phyloP scores from a whole-genome alignment of 208 protist genomes.

The Strigomonas galati region DNA sequence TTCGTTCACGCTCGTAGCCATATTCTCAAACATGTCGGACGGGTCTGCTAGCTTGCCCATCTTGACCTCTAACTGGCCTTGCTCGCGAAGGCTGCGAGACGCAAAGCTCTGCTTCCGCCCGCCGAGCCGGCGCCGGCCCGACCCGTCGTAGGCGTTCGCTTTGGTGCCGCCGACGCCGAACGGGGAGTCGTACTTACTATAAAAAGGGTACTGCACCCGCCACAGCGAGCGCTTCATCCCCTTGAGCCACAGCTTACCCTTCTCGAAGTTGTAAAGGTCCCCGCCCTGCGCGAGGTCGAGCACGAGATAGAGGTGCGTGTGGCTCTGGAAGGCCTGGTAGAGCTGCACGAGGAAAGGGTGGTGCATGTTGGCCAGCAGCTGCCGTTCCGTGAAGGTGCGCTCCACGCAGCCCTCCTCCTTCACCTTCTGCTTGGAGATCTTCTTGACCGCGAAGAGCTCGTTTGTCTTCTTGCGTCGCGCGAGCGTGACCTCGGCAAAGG shows the following conservation, averaged over 20 bases:
- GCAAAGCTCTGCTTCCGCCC: too few relatives aligned
- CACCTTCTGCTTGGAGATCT: constrained; percentile 84
- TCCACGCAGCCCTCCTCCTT: constrained; percentile 73
- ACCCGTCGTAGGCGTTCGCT: too few relatives aligned
- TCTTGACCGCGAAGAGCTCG: constrained; percentile 83
- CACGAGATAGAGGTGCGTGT: constrained; percentile 78
- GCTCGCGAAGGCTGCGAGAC: background rate
- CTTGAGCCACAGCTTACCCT: constrained; percentile 60
- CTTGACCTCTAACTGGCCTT: background rate
- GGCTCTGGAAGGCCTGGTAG: constrained; percentile 82
- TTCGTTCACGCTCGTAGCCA: too few relatives aligned
- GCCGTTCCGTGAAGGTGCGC: constrained; percentile 84
- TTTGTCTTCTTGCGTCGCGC: constrained; percentile 60
- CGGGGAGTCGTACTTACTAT: background rate
- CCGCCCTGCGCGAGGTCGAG: constrained; percentile 84
- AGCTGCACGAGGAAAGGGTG: constrained; percentile 83
- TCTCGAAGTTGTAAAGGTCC: constrained; percentile 73
- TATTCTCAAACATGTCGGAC: background rate
- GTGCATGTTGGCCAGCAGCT: constrained; percentile 66
- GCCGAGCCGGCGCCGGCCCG: background rate
- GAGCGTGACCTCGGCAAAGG: constrained; percentile 86
- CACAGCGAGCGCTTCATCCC: constrained; percentile 48
- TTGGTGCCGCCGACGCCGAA: background rate
- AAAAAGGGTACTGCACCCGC: constrained; percentile 38
- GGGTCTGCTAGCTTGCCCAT: background rate